Percentiles rank a stretch among this genome's conserved stretches.
Conservation (phyloP, 1,139 yeast species). For the Scheffersomyces lignicola region DNA sequence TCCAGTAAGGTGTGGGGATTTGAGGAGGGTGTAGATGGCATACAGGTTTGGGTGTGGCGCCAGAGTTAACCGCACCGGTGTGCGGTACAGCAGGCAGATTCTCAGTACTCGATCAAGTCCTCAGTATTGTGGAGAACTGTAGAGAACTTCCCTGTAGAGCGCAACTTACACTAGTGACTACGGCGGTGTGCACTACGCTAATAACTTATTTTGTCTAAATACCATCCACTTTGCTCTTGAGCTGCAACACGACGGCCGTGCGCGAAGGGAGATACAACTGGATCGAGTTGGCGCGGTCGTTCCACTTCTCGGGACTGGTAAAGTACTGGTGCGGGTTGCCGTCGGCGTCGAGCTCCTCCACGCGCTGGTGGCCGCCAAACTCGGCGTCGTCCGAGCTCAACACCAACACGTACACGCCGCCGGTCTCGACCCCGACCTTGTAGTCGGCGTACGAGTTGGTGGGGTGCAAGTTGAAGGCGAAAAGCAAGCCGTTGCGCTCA, state of each 20-base stretch:
- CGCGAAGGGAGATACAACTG: slow-evolving; percentile 85
- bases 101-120: too few relatives aligned
- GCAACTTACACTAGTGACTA: too few relatives aligned
- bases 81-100: too few relatives aligned
- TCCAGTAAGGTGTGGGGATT: too few relatives aligned
- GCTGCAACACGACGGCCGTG: slow-evolving; percentile 66
- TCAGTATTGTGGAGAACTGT: too few relatives aligned
- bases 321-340: slow-evolving; percentile 47
- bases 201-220: too few relatives aligned
- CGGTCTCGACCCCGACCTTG: slow-evolving; percentile 78
- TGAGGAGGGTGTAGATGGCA: too few relatives aligned
- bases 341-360: slow-evolving; percentile 51
- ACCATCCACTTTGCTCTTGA: slow-evolving; percentile 22
- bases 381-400: slow-evolving; percentile 69
- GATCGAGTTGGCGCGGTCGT: slow-evolving; percentile 69
- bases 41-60: too few relatives aligned
- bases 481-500: slow-evolving; percentile 83
- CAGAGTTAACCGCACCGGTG: too few relatives aligned
- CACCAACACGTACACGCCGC: slow-evolving; percentile 76
- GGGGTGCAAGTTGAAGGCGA: slow-evolving; percentile 89
- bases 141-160: too few relatives aligned
- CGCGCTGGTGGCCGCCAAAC: slow-evolving; percentile 82
- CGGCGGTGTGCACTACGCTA: too few relatives aligned
- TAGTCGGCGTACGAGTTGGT: slow-evolving; percentile 81
- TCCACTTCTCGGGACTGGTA: slow-evolving; percentile 80